Conservation (phyloP, 441 rosid genomes). For the Gossypium gossypioides region DNA sequence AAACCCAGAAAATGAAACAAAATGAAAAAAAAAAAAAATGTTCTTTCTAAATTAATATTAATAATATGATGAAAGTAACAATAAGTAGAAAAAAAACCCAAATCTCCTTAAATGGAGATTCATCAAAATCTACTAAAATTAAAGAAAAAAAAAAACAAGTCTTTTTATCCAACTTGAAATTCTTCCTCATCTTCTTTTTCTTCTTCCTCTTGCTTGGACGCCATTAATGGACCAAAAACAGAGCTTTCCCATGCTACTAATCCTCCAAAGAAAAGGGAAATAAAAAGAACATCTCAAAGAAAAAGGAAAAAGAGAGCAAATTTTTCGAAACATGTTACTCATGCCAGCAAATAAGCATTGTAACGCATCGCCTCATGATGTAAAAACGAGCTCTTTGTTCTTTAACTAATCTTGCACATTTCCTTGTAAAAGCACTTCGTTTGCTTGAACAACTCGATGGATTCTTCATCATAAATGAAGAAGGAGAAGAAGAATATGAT, state of each 20-base stretch:
- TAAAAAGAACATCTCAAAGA: conserved; percentile 21
- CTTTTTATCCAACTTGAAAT: background rate
- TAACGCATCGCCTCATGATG: conserved; percentile 76
- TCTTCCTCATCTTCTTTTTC: background rate
- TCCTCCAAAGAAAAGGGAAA: background rate
- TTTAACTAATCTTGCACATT: conserved; percentile 62
- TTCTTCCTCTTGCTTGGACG: conserved; percentile 16
- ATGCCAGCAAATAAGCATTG: conserved; percentile 87
- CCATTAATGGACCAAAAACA: background rate
- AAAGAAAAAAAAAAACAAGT: background rate
- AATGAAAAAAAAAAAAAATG: background rate
- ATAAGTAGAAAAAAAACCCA: conserved; percentile 19
- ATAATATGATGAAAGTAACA: conserved; percentile 18
- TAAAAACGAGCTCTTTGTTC: conserved; percentile 87
- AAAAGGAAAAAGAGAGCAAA: conserved; percentile 13
- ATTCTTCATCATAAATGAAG: conserved; percentile 30
- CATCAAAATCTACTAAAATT: background rate
- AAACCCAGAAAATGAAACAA: background rate
- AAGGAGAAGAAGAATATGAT: background rate
- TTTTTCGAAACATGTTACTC: conserved; percentile 25
- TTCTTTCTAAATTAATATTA: conserved; percentile 13
- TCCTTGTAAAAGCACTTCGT: conserved; percentile 60
- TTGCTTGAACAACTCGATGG: conserved; percentile 17
- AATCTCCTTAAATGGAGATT: conserved; percentile 17
- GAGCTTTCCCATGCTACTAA: background rate